phyloP scores from a whole-genome alignment of 169 alveolate genomes.

The Plasmodium inui region DNA sequence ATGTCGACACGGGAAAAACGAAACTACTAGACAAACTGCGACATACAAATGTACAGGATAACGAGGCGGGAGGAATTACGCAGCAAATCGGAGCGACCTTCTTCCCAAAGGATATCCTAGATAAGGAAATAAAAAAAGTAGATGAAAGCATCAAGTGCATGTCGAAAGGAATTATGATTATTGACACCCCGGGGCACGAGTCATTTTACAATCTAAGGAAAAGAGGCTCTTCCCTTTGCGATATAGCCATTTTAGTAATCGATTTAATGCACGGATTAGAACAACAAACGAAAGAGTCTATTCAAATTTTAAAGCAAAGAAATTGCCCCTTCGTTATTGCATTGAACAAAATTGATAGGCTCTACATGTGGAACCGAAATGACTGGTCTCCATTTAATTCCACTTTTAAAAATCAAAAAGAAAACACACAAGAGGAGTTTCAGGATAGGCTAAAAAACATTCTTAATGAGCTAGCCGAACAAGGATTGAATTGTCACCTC shows the following conservation, averaged over 20 bases:
- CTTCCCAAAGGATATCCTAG: conserved; percentile 96
- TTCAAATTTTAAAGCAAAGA: conserved; percentile 91
- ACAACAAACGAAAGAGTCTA: conserved; percentile 96
- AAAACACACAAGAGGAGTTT: conserved; percentile 91
- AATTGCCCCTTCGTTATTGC: conserved; percentile 99
- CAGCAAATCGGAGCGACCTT: conserved; percentile 99
- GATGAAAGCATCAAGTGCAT: conserved; percentile 33
- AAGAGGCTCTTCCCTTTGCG: conserved; percentile 99
- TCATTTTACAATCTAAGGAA: conserved; percentile 96
- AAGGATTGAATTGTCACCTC: conserved; percentile 95
- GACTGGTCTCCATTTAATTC: conserved; percentile 92
- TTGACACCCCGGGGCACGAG: conserved; percentile 99
- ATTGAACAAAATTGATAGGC: conserved; percentile 97
- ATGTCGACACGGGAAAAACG: conserved; percentile 99
- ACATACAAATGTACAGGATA: conserved; percentile 97
- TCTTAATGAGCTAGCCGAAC: conserved; percentile 94
- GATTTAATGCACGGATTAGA: conserved; percentile 99
- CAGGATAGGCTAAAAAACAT: conserved; percentile 85
- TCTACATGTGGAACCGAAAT: conserved; percentile 94
- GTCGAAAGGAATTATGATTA: conserved; percentile 94
- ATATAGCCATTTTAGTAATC: conserved; percentile 98
- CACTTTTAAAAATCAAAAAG: conserved; percentile 89
- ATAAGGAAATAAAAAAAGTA: conserved; percentile 90
- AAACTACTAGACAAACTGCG: conserved; percentile 98
- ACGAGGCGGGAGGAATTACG: conserved; percentile 99